These are phyloP conservation scores for Cladorrhinum sp. DNA, from an alignment of 2,329 filamentous ascomycete species.

Conservation along the genomic window DNA sequence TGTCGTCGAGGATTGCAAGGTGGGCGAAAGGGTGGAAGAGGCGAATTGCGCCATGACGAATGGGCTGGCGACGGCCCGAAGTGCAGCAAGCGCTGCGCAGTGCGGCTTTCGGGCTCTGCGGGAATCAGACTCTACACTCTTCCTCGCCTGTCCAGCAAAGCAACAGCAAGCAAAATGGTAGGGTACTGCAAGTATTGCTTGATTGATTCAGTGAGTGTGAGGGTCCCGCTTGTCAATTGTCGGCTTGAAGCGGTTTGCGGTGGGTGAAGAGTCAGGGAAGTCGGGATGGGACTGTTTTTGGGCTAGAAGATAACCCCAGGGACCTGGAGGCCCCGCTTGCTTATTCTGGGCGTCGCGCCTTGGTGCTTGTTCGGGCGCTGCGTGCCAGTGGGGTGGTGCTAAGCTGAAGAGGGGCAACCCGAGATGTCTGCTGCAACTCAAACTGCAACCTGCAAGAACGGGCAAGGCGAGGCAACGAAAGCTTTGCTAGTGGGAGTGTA, in stretches of 20 bases:
- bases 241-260: constrained; percentile 33
- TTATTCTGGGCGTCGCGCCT: background rate
- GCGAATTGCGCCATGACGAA: constrained; percentile 28
- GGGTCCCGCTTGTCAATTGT: constrained; percentile 4
- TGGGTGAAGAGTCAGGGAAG: constrained; percentile 30
- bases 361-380: background rate
- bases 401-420: background rate
- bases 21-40: constrained; percentile 13
- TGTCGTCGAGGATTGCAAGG: constrained; percentile 12
- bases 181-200: constrained; percentile 1
- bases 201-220: background rate
- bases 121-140: background rate
- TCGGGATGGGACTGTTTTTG: constrained; percentile 22
- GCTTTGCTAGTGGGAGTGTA: background rate
- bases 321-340: background rate
- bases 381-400: background rate
- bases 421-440: background rate
- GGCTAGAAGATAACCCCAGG: constrained; percentile 18
- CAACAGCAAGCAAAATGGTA: background rate
- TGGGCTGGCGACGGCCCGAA: constrained; percentile 6
- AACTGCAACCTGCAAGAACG: background rate
- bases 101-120: constrained; percentile 6
- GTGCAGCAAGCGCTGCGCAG: background rate
- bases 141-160: background rate
- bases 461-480: background rate